Percentiles rank a stretch among this genome's conserved stretches.
These are phyloP conservation scores for Multifurca ochricompacta DNA, from an alignment of 768 basidiomycete species.

Conservation along the genomic window DNA sequence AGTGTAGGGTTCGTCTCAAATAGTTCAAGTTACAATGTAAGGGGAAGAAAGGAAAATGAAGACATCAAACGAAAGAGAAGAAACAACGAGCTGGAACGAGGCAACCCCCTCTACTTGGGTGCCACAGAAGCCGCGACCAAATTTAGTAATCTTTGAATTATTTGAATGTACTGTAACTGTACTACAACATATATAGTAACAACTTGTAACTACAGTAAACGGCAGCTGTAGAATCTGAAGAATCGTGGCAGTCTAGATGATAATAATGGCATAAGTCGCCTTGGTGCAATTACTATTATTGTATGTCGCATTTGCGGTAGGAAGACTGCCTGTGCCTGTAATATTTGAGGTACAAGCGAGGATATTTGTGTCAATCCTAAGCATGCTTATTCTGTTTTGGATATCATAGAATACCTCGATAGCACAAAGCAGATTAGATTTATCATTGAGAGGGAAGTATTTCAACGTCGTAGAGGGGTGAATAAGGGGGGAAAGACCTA, in stretches of 20 bases:
- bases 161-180: too few relatives aligned
- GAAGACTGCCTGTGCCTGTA: constrained; percentile 11
- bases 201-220: not conserved
- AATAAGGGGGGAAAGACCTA: constrained; percentile 30
- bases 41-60: too few relatives aligned
- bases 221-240: too few relatives aligned
- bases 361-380: not conserved
- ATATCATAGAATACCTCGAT: constrained; percentile 49
- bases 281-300: constrained; percentile 31
- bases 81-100: too few relatives aligned
- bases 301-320: constrained; percentile 26
- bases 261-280: constrained; percentile 26
- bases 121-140: not conserved
- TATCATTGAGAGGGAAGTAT: constrained; percentile 25
- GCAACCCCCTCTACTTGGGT: too few relatives aligned
- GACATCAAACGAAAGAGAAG: too few relatives aligned
- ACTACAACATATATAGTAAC: not conserved
- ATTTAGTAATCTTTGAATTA: not conserved
- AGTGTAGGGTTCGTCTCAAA: too few relatives aligned
- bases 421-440: constrained; percentile 42
- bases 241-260: too few relatives aligned
- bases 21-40: too few relatives aligned
- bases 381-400: constrained; percentile 30
- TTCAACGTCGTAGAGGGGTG: not conserved
- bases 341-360: not conserved